Percentiles rank a stretch among this genome's conserved stretches.
Conservation (phyloP, 176 grass and related monocot genomes). For the Hordeum marinum region DNA sequence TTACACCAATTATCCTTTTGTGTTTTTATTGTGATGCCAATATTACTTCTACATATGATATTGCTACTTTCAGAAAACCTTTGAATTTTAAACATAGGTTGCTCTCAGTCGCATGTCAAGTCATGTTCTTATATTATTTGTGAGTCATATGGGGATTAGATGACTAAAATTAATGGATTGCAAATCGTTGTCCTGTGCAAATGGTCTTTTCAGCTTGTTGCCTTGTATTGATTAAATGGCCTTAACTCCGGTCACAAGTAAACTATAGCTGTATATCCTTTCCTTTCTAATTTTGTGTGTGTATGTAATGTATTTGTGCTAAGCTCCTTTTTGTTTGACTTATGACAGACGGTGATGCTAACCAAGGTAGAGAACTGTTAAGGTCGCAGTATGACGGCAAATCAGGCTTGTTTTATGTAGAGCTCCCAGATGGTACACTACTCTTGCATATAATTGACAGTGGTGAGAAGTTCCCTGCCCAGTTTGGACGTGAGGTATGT, state of each 20-base stretch:
- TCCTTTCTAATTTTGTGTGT: no score
- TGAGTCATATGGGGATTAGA: neutral
- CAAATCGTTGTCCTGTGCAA: neutral
- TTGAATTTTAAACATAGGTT: neutral
- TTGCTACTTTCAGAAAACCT: neutral
- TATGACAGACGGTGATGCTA: conserved; percentile 45
- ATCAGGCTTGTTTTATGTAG: conserved; percentile 84
- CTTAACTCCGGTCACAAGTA: neutral
- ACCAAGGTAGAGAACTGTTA: conserved; percentile 57
- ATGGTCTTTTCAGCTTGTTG: neutral
- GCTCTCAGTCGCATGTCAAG: neutral
- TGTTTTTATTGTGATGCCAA: neutral
- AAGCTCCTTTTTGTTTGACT: neutral
- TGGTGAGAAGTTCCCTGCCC: conserved; percentile 74
- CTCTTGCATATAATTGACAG: conserved; percentile 50
- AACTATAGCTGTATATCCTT: neutral
- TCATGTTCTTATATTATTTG: conserved; percentile 12
- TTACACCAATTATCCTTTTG: neutral
- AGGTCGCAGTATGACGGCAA: conserved; percentile 54
- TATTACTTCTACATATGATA: conserved; percentile 1
- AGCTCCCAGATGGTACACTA: conserved; percentile 71
- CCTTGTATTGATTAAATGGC: neutral
- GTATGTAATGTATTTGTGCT: no score
- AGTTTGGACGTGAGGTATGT: conserved; percentile 92
- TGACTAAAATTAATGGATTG: neutral